Conservation (phyloP, 768 basidiomycete genomes). For the Porphyrellus cyaneotinctus region DNA sequence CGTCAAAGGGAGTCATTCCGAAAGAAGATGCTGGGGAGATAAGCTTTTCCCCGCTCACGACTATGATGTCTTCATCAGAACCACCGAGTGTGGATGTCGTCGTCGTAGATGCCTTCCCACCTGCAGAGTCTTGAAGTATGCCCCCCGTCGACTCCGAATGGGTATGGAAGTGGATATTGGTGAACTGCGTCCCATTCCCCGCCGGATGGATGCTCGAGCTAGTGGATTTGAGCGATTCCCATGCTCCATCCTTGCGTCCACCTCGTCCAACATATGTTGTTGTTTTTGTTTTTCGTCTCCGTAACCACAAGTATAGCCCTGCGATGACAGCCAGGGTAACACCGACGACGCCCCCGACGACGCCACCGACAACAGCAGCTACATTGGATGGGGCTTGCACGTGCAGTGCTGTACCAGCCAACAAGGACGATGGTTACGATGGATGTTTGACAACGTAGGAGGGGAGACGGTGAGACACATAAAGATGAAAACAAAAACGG, state of each 20-base stretch:
- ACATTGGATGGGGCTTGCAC: constrained; percentile 28
- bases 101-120: constrained; percentile 12
- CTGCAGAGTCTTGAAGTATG: constrained; percentile 10
- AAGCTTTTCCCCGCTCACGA: constrained; percentile 23
- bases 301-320: constrained; percentile 31
- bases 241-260: constrained; percentile 18
- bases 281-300: constrained; percentile 18
- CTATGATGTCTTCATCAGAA: constrained; percentile 21
- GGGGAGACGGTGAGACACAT: neutral
- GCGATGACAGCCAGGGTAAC: constrained; percentile 32
- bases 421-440: neutral
- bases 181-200: neutral
- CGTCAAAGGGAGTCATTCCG: constrained; percentile 18
- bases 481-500: constrained; percentile 1
- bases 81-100: constrained; percentile 19
- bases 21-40: constrained; percentile 14
- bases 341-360: constrained; percentile 43
- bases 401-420: constrained; percentile 16
- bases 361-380: constrained; percentile 49
- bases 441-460: neutral
- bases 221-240: constrained; percentile 28
- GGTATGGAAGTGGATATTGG: constrained; percentile 10
- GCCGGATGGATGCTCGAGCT: constrained; percentile 12
- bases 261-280: constrained; percentile 27
- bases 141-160: constrained; percentile 24